These are phyloP conservation scores for Vanderwaltozyma polyspora DNA, from an alignment of 805 yeast species.

Conservation along the genomic window DNA sequence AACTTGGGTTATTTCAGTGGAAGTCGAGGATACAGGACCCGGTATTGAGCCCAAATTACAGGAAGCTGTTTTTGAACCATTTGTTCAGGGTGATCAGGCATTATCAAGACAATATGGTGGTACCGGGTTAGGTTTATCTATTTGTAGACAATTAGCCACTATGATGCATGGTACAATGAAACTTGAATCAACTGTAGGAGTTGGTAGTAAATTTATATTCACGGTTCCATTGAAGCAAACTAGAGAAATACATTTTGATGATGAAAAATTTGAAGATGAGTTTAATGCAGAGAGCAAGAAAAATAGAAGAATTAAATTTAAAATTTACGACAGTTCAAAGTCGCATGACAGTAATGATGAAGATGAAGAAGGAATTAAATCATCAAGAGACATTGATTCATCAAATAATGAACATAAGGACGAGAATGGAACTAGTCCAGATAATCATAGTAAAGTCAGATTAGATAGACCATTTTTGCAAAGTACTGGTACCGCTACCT, in stretches of 20 bases:
- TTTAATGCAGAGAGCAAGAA: constrained; percentile 46
- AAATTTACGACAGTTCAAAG: constrained; percentile 9
- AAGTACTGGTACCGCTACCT: constrained; percentile 33
- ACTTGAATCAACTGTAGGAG: constrained; percentile 62
- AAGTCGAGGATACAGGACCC: constrained; percentile 85
- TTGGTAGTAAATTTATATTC: constrained; percentile 77
- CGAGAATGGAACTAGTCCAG: too few relatives aligned
- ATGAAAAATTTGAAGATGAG: constrained; percentile 50
- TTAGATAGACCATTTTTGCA: constrained; percentile 28
- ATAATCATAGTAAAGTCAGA: constrained; percentile 4
- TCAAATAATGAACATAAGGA: too few relatives aligned
- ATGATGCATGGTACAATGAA: constrained; percentile 85
- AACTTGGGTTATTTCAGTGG: constrained; percentile 37
- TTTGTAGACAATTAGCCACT: constrained; percentile 80
- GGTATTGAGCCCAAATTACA: constrained; percentile 82
- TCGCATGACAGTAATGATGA: background rate
- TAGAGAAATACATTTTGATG: constrained; percentile 22
- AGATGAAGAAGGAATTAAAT: background rate
- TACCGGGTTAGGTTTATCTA: constrained; percentile 84
- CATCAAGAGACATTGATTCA: too few relatives aligned
- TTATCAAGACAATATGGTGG: constrained; percentile 88
- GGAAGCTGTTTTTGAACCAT: constrained; percentile 84
- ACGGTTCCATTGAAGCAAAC: constrained; percentile 62
- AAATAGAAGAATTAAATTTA: constrained; percentile 35
- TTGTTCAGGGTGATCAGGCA: constrained; percentile 94